Percentiles rank a stretch among this genome's conserved stretches.
Evolutionary conservation across 768 basidiomycete species (phyloP).

Genomic region (Pisolithus marmoratus): DNA sequence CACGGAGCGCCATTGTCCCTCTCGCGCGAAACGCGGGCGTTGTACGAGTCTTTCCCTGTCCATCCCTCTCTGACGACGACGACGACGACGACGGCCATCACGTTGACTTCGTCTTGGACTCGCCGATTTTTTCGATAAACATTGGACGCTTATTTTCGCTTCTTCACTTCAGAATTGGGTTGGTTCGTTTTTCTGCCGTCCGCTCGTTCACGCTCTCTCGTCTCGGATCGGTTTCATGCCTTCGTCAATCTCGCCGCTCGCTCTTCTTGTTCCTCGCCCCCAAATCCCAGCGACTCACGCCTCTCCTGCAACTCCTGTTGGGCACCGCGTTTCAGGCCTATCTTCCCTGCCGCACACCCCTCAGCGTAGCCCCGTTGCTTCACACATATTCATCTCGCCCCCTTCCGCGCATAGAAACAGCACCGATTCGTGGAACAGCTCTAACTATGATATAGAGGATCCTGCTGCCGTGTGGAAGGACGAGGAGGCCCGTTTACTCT

Average conservation of each 20-base stretch:
- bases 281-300: conserved; percentile 33
- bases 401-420: conserved; percentile 50
- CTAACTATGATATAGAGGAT: conserved; percentile 59
- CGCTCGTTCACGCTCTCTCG: conserved; percentile 30
- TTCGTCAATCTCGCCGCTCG: conserved; percentile 46
- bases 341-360: conserved; percentile 55
- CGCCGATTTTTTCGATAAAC: neutral
- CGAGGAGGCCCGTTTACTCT: conserved; percentile 63
- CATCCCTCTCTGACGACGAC: neutral
- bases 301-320: conserved; percentile 31
- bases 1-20: neutral
- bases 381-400: conserved; percentile 45
- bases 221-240: conserved; percentile 27
- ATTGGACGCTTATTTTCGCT: conserved; percentile 13
- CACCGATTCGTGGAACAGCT: conserved; percentile 82
- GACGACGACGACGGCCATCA: neutral
- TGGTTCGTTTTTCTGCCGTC: conserved; percentile 36
- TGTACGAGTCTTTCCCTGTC: neutral
- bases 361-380: conserved; percentile 46
- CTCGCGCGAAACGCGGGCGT: conserved; percentile 1
- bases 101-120: neutral
- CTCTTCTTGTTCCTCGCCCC: conserved; percentile 60
- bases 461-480: conserved; percentile 67
- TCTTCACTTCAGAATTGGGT: conserved; percentile 5
- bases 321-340: conserved; percentile 44